Percentiles rank a stretch among this genome's conserved stretches.
Conservation (phyloP, 1,284 basidiomycete species). For the Sporisorium scitamineum region DNA sequence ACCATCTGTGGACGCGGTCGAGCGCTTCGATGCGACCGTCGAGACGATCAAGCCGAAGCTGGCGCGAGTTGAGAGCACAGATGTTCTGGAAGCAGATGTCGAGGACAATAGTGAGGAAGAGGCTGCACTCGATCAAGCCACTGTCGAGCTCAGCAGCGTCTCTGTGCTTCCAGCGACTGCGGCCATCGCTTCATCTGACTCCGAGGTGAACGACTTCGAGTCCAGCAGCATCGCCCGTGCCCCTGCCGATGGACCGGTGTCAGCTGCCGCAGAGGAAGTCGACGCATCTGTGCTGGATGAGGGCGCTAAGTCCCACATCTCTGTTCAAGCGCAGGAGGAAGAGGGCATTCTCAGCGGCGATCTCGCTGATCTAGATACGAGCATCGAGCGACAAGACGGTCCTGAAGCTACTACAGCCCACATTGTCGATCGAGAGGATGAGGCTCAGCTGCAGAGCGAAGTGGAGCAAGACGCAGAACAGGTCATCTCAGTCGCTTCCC, state of each 20-base stretch:
- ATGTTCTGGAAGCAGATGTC: slow-evolving; percentile 38
- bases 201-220: neutral
- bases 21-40: neutral
- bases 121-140: slow-evolving; percentile 1
- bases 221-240: neutral
- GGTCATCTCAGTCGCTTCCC: neutral
- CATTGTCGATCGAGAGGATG: neutral
- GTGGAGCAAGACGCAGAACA: neutral
- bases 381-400: slow-evolving; percentile 28
- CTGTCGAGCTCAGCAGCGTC: neutral
- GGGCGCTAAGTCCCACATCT: neutral
- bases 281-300: neutral
- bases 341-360: slow-evolving; percentile 42
- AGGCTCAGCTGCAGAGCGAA: neutral
- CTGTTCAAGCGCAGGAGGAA: slow-evolving; percentile 12
- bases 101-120: slow-evolving; percentile 48
- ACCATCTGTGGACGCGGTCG: neutral
- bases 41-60: slow-evolving; percentile 10
- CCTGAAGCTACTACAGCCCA: neutral
- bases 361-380: slow-evolving; percentile 40
- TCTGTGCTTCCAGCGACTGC: slow-evolving; percentile 1
- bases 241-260: neutral
- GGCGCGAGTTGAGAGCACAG: slow-evolving; percentile 33
- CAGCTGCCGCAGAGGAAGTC: neutral
- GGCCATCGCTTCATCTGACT: neutral